Base-by-base conservation (phyloP, 805 yeast species). In the Candida orba region DNA sequence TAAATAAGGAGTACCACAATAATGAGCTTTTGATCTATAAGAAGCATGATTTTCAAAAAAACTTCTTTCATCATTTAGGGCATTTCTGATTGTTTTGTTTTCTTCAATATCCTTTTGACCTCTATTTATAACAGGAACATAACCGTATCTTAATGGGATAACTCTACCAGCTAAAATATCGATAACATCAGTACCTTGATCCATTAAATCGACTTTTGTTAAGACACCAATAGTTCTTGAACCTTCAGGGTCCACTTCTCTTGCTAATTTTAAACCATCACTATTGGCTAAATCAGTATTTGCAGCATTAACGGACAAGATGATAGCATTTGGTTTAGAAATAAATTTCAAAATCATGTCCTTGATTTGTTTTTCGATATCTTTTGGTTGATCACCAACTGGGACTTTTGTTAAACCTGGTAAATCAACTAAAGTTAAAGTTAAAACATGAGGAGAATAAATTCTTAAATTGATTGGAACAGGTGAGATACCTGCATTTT, bases 341-440 rank as follows among this genome's bases (percentile, higher is more conserved):
- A 93, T 90, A 62, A 84, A 93, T 65, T 89, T 90, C 75, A 93
- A 73, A 39, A 93, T 72, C 88, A 93, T 83, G 51, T 89, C 95
- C 59, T 89, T 81, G 58, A 93, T 93, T 67, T 88, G 97, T 52
- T 76, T 79, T 69, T 93, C 99, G 52, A 93, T 93, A 65, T 93
- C 99, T 57, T 85, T 84, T 43, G 99, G 99, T 67, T 93, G 99
- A 67, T 93, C 99, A 40, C 99, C 99, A 44, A 93, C 96, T 4
- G 99, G 99, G 33, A 93, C 99, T 63, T 93, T 93, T 34, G 99
- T 93, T 58, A 93, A 76, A 48, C 99, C 99, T 9, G 99, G 99
- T 58, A 93, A 75, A 68, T 93, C 99, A 34, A 93, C 97, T 56
- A 93, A 75, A 8, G 99, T 93, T 62, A 91, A 76, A 17, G 96